Evolutionary conservation across 805 yeast species (phyloP), one percentile per base, ranked within the genome.

Genomic region (Torulaspora franciscae): DNA sequence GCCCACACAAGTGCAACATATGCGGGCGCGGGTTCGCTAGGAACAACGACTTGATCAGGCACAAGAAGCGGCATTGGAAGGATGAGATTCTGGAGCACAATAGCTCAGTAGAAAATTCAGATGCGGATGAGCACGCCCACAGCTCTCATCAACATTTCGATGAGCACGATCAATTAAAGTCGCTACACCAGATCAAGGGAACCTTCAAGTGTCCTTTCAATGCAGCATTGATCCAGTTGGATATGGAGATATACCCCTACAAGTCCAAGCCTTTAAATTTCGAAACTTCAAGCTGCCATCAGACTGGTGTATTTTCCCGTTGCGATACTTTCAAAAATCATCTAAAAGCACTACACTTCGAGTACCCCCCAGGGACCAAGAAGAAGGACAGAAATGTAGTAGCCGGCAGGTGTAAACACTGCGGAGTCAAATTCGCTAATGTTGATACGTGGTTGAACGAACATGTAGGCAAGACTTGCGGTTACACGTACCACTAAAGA

Each of bases 251-350:
- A 8, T 58, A 63, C 40, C 62, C 66, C 2, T 44, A 50, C 43
- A 59, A 59, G 35, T 42, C 54, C 22, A 50, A 44, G 33, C 52
- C 54, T 26, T 40, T 54, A 24, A 43, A 37, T 33, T 64, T 61
- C 41, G 66, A 59, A 32, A 59, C 67, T 1, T 56, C 60, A 6
- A 54, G 54, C 39, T 88, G 96, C 61, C 97, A 89, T 61, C 77
- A 78, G 43, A 79, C 87, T 6, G 97, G 97, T 4, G 81, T 85
- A 25, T 89, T 89, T 57, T 80, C 89, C 9, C 74, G 97, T 40
- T 85, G 96, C 62, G 97, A 89, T 61, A 89, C 97, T 4, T 89
- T 79, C 68, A 89, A 89, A 60, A 89, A 89, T 66, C 97, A 89
- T 66, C 71, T 89, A 49, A 86, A 85, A 62, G 95, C 96, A 1